phyloP scores from a whole-genome alignment of 305 asterid species.

The Fraxinus baroniana region DNA sequence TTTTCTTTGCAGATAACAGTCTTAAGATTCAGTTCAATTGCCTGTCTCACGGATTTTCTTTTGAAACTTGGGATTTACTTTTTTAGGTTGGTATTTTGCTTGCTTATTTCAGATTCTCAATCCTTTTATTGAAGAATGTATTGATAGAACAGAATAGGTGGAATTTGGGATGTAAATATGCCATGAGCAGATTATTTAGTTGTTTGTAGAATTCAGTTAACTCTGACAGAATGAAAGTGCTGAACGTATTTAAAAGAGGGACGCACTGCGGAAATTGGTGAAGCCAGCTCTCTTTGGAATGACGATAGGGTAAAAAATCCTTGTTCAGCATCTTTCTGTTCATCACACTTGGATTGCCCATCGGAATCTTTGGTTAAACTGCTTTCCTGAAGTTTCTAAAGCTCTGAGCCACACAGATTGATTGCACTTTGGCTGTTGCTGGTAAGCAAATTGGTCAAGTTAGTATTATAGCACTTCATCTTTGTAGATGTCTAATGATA shows the following conservation, averaged over 20 bases:
- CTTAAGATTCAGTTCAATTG: neutral
- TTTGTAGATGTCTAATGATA: neutral
- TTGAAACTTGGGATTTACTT: neutral
- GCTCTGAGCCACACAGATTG: neutral
- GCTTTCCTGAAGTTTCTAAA: neutral
- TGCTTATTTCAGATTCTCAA: neutral
- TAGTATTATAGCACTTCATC: neutral
- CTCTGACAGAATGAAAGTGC: neutral
- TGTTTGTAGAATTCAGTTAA: neutral
- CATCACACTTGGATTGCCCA: neutral
- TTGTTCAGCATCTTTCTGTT: neutral
- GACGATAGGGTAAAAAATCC: neutral
- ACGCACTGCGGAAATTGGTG: neutral
- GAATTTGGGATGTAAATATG: neutral
- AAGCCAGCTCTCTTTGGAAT: neutral
- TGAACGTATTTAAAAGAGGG: neutral
- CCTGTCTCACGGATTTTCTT: neutral
- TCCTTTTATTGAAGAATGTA: neutral
- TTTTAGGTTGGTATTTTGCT: neutral
- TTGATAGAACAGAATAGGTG: neutral
- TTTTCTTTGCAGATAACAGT: neutral
- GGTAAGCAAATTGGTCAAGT: neutral
- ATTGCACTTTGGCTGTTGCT: neutral
- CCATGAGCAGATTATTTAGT: neutral
- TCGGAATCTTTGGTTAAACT: neutral